Percentiles rank a stretch among this genome's conserved stretches.
Evolutionary conservation across 352 stramenopile species (phyloP).

Genomic region (Phytophthora pini): DNA sequence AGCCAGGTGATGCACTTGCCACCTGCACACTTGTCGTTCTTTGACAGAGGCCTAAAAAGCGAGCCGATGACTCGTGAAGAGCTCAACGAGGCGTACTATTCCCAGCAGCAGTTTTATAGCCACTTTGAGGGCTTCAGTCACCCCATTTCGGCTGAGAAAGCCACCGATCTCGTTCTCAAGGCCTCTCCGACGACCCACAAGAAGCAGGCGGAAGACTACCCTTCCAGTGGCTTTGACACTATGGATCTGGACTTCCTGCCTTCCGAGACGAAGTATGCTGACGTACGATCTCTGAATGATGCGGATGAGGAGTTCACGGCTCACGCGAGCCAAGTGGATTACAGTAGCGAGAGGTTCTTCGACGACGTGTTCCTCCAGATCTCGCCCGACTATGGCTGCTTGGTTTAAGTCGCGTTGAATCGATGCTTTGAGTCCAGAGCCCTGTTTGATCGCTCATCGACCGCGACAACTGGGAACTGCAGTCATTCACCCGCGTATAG

Average conservation of each 20-base stretch:
- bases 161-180: constrained; percentile 26
- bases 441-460: constrained; percentile 33
- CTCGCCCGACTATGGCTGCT: constrained; percentile 73
- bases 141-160: constrained; percentile 19
- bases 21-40: constrained; percentile 30
- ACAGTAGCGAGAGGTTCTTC: constrained; percentile 75
- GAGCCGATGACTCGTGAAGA: constrained; percentile 14
- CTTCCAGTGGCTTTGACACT: constrained; percentile 34
- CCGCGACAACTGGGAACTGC: constrained; percentile 19
- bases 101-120: constrained; percentile 22
- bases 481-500: constrained; percentile 6
- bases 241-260: constrained; percentile 45
- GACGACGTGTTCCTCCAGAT: constrained; percentile 84
- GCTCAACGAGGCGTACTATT: constrained; percentile 22
- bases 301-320: constrained; percentile 57
- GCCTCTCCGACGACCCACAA: constrained; percentile 13
- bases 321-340: constrained; percentile 62
- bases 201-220: constrained; percentile 37
- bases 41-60: constrained; percentile 14
- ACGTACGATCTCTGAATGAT: constrained; percentile 56
- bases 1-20: constrained; percentile 48
- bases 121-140: constrained; percentile 22
- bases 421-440: constrained; percentile 2
- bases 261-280: constrained; percentile 59
- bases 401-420: constrained; percentile 46